Percentiles rank a stretch among this genome's conserved stretches.
phyloP scores from a whole-genome alignment of 2,329 filamentous ascomycete species.

The Ceratocystiopsis brevicomis region DNA sequence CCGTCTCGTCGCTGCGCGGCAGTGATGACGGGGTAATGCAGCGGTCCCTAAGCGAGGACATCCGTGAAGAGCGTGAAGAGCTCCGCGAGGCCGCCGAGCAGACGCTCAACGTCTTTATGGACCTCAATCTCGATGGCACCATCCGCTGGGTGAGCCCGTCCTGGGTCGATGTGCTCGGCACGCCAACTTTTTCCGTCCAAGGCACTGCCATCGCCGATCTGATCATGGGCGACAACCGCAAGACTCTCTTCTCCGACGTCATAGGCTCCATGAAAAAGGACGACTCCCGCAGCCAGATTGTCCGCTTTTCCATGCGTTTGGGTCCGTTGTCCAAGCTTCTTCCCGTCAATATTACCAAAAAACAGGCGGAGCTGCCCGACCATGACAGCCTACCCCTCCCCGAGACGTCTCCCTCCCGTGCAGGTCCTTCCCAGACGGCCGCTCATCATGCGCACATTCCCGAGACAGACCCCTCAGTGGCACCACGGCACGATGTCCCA shows the following conservation, averaged over 20 bases:
- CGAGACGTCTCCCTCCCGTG: slow-evolving; percentile 14
- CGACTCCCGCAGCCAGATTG: slow-evolving; percentile 79
- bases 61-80: slow-evolving; percentile 82
- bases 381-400: slow-evolving; percentile 16
- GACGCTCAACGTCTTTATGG: slow-evolving; percentile 88
- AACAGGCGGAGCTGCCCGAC: slow-evolving; percentile 12
- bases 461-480: too few relatives aligned
- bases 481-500: too few relatives aligned
- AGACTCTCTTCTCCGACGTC: slow-evolving; percentile 60
- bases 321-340: slow-evolving; percentile 50
- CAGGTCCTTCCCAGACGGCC: background rate
- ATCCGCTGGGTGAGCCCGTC: slow-evolving; percentile 95
- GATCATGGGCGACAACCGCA: slow-evolving; percentile 52
- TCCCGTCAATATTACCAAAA: slow-evolving; percentile 9
- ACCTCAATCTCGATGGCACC: slow-evolving; percentile 74
- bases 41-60: slow-evolving; percentile 64
- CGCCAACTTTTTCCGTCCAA: slow-evolving; percentile 49
- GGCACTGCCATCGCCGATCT: slow-evolving; percentile 65
- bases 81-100: slow-evolving; percentile 90
- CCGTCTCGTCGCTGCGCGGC: slow-evolving; percentile 31
- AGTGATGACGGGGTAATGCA: slow-evolving; percentile 35
- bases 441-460: background rate
- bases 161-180: slow-evolving; percentile 85
- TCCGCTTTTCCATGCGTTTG: slow-evolving; percentile 58
- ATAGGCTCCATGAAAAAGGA: slow-evolving; percentile 82